Conservation (phyloP, 345 rosid species). For the Eucalyptus polyanthemos region DNA sequence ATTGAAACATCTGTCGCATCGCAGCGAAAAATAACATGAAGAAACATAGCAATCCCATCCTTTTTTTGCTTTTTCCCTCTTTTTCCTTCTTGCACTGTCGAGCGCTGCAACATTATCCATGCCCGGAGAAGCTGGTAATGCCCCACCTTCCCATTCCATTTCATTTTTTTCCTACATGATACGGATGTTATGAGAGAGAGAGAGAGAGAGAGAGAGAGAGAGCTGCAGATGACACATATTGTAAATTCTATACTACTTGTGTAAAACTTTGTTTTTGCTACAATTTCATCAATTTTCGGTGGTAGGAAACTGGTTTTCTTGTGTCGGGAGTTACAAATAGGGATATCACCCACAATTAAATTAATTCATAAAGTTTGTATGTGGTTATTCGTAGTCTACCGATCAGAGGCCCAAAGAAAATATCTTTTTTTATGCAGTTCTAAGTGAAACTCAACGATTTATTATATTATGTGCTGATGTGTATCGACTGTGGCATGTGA, state of each 20-base stretch:
- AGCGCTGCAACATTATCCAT: neutral
- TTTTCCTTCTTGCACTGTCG: neutral
- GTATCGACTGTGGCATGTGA: neutral
- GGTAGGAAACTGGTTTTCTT: neutral
- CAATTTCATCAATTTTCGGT: neutral
- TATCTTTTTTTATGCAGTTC: too few relatives aligned
- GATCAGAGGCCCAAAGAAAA: neutral
- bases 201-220: too few relatives aligned
- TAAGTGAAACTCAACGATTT: neutral
- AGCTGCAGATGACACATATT: neutral
- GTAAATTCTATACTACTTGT: neutral
- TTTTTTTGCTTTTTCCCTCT: neutral
- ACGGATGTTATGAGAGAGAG: neutral
- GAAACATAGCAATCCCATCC: neutral
- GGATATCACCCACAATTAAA: neutral
- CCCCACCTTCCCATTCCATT: neutral
- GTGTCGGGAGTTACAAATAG: neutral
- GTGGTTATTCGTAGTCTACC: neutral
- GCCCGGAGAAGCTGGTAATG: constrained; percentile 18
- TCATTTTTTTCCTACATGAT: neutral
- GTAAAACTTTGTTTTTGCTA: neutral
- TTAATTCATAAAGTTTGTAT: too few relatives aligned
- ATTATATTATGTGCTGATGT: neutral
- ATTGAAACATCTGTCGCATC: neutral
- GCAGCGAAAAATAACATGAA: neutral